Evolutionary conservation across 2,329 filamentous ascomycete species (phyloP).

Genomic region (Fusarium longipes): DNA sequence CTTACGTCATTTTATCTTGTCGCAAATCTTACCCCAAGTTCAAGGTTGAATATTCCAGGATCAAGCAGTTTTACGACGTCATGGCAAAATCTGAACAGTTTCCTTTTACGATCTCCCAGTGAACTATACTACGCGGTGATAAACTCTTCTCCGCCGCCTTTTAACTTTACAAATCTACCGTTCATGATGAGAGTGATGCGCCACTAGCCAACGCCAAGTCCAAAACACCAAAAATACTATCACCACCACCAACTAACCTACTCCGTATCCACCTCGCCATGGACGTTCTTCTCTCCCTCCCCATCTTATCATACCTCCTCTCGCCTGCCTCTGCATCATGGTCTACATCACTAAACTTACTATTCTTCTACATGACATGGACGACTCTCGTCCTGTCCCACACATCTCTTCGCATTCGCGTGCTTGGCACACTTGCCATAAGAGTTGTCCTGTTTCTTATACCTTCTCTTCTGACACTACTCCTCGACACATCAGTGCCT

Average conservation of each 20-base stretch:
- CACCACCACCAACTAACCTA: background rate
- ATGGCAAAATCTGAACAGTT: slow-evolving; percentile 11
- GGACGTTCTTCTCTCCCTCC: slow-evolving; percentile 77
- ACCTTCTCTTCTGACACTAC: slow-evolving; percentile 77
- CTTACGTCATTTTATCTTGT: slow-evolving; percentile 30
- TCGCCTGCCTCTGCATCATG: slow-evolving; percentile 73
- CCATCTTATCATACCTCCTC: slow-evolving; percentile 75
- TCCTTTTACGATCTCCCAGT: background rate
- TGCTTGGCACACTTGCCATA: slow-evolving; percentile 75
- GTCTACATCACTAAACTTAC: slow-evolving; percentile 82
- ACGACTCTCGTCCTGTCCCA: slow-evolving; percentile 83
- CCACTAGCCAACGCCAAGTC: slow-evolving; percentile 4
- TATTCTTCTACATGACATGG: slow-evolving; percentile 95
- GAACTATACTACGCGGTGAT: background rate
- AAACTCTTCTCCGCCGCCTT: background rate
- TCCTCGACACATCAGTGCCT: slow-evolving; percentile 78
- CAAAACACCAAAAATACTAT: slow-evolving; percentile 13
- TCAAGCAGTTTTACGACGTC: slow-evolving; percentile 26
- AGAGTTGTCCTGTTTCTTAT: slow-evolving; percentile 77
- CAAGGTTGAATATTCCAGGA: slow-evolving; percentile 20
- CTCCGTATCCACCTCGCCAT: slow-evolving; percentile 57
- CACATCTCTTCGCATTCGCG: slow-evolving; percentile 77
- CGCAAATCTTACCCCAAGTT: background rate
- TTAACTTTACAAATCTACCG: background rate
- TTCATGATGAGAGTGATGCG: slow-evolving; percentile 4